Base-by-base conservation (phyloP, 129 eudicot species). In the Escallonia rubra region DNA sequence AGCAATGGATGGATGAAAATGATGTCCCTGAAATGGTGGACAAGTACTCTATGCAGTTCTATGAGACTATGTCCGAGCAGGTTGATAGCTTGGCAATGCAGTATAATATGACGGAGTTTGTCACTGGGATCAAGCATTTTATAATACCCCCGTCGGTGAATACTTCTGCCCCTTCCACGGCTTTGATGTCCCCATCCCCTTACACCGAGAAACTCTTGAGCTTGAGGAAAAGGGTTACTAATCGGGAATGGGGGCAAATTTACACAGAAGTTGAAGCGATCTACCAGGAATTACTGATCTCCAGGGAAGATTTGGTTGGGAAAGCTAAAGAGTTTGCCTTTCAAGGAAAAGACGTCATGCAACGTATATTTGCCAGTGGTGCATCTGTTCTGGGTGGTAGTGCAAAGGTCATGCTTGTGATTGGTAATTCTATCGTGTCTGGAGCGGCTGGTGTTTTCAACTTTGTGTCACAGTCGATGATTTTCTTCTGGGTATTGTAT, bases 1-100 rank as follows among this genome's bases (percentile, higher is more conserved):
- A 82, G 65, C 64, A 85, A 75, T 89, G 97, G 97, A 89, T 94
- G 86, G 89, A 89, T 72, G 99, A 94, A 40, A 94, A 94, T 66
- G 85, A 89, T 72, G 90, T 94, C 44, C 90, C 99, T 1, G 96
- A 78, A 8, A 89, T 89, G 90, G 88, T 94, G 64, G 97, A 87
- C 68, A 79, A 40, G 73, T 94, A 94, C 66, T 71, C 90, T 2
- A 81, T 82, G 0, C 85, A 82, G 78, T 74, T 89, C 43, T 94
- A 94, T 45, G 93, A 82, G 57, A 87, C 99, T 6, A 85, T 89
- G 3, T 69, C 88, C 15, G 86, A 86, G 16, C 99, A 89, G 70
- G 79, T 94, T 60, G 99, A 94, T 85, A 72, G 77, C 65, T 69
- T 86, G 42, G 99, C 97, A 34, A 50, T 81, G 72, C 99, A 94